Evolutionary conservation across 345 rosid genomes (phyloP), one percentile per base, ranked within the genome.

Genomic region (Eucalyptus polybractea): DNA sequence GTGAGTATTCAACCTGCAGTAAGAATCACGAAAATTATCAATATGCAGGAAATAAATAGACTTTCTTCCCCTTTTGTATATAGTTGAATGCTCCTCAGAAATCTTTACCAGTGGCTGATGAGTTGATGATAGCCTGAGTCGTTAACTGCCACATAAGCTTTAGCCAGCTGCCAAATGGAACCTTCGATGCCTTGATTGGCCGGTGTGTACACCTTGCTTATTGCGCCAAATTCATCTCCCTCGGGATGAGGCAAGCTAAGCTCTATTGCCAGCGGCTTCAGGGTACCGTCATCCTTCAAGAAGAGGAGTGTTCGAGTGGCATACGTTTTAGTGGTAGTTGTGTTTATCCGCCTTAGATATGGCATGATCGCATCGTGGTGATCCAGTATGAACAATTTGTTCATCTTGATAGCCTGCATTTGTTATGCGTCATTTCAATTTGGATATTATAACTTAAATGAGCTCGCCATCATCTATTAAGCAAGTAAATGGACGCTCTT

Each of bases 1-100:
- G 86, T 93, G 95, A 24, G 95, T 93, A 29, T 92, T 87, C 90
- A 93, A 90, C 92, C 93, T 93, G 87, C 85, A 87, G 76, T 14
- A 65, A 65, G 13, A 47, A 31, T 33, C 11, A 83, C 25, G 25
- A 50, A 13, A 87, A 6, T 19, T 62, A 40, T 17, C 31, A 7
- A 54, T 16, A 56, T 89, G 45, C 24, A 53, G 69, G 44, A 53
- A 33, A 50, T 33, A 86, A 62, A 29, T 29, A 62, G 33, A 62
- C 69, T 62, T 62, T 62, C 15, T 29, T 62, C 69, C 72, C 37
- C 72, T 29, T 62, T 2, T 65, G 15, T 65, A 14, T 7, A 65
- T 7, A n/a, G 37, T 14, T 65, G 76, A 65, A 14, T 65, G 76
- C 37, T 65, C 37, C 19, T 65, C 16, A 14, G 76, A n/a, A n/a